A percentile compares a stretch with the other conserved stretches of the same genome.
Conservation (phyloP, 2,329 filamentous ascomycete species). For the Trichoderma semiorbis region DNA sequence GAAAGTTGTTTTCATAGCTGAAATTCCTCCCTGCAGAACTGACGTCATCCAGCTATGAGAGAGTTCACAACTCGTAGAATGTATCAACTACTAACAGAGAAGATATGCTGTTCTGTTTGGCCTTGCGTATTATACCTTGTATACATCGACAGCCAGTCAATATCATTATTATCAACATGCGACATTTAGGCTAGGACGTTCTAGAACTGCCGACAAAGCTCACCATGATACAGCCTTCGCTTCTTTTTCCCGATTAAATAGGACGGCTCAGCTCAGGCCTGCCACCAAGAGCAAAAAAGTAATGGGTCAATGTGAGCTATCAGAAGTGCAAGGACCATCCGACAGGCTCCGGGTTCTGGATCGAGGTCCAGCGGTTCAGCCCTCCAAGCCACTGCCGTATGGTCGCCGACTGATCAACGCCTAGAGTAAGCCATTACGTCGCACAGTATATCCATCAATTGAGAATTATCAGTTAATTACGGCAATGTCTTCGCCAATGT, state of each 20-base stretch:
- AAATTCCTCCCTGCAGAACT: background rate
- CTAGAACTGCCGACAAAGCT: background rate
- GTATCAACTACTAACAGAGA: background rate
- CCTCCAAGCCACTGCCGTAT: background rate
- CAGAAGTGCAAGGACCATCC: no score
- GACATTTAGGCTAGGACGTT: background rate
- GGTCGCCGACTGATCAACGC: background rate
- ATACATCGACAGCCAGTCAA: background rate
- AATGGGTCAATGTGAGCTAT: background rate
- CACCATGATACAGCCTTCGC: background rate
- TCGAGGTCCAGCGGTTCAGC: background rate
- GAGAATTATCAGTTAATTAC: background rate
- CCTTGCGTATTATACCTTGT: background rate
- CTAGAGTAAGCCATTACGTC: background rate
- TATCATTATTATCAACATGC: background rate
- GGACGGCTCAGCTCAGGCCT: background rate
- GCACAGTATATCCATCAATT: background rate
- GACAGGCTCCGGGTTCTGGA: background rate
- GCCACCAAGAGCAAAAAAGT: background rate
- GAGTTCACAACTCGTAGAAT: background rate
- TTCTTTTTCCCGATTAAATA: background rate
- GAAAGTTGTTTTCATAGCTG: background rate
- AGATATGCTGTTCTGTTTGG: background rate
- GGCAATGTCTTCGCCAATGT: background rate
- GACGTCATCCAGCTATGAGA: background rate